Base-by-base conservation (phyloP, 352 stramenopile species). In the Globisporangium sylvaticum region DNA sequence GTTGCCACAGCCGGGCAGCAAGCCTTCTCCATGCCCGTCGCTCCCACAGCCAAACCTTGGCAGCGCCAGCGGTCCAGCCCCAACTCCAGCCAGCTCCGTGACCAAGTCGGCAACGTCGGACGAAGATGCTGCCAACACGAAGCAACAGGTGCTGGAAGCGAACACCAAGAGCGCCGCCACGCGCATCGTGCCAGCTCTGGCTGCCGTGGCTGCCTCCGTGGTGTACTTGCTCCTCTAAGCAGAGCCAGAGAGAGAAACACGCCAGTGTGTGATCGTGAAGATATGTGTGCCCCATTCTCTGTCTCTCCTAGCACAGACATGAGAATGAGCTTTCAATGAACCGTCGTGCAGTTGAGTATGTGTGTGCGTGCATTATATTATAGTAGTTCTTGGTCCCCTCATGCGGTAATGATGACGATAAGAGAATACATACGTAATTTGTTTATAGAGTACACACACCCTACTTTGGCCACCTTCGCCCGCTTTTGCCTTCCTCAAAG, bases 221-320 rank as follows among this genome's bases (percentile, higher is more conserved):
- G 74, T 72, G 48, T 80, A 80, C 64, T 56, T 90, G 62, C 68
- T 88, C 29, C 64, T 88, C 22, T 90, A 83, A 68, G 34, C 20
- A 31, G 24, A 14, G 1, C 4, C 15, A 18, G 57, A 10, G 46
- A n/a, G 20, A 18, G 37, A 44, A 15, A 44, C 37, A 22, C 29
- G 27, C 39, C 20, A 37, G 31, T 34, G n/a, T 31, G 56, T 56
- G 34, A 48, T 27, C 62, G 53, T 68, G 5, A 56, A 32, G 29
- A 60, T 60, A 15, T 65, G 29, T 62, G n/a, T 58, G 37, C 25
- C 29, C 25, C 15, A 34, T 55, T 50, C 58, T 52, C 22, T 44
- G 20, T 52, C 27, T 64, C 58, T 55, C 24, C 25, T 18, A 18
- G 29, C n/a, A 10, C n/a, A 29, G 32, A 42, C 4, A 65, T 53